These are phyloP conservation scores for Neofusicoccum cordaticola DNA, from an alignment of 2,329 filamentous ascomycete genomes.

Conservation along the genomic window DNA sequence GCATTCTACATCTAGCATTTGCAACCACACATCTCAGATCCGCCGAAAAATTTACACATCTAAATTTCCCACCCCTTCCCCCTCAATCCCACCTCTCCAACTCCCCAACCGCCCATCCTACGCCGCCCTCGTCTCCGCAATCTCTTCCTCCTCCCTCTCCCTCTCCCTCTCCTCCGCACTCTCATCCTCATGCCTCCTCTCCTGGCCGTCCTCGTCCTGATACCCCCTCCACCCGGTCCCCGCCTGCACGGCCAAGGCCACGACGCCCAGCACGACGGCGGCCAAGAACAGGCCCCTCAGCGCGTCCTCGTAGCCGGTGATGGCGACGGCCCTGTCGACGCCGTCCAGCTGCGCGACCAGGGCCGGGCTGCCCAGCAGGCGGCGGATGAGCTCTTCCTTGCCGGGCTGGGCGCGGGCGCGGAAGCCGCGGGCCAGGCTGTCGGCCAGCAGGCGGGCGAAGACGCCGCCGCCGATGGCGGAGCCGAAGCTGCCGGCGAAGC, in stretches of 20 bases:
- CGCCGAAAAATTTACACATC: not conserved
- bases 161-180: constrained; percentile 9
- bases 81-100: not conserved
- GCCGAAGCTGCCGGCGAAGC: constrained; percentile 78
- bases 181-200: constrained; percentile 51
- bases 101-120: not conserved
- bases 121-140: constrained; percentile 2
- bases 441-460: constrained; percentile 62
- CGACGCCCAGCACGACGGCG: constrained; percentile 48
- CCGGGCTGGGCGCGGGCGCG: constrained; percentile 39
- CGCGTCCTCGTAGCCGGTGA: constrained; percentile 54
- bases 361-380: constrained; percentile 58
- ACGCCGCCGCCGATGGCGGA: constrained; percentile 75
- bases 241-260: constrained; percentile 55
- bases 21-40: not conserved
- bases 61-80: not conserved
- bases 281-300: constrained; percentile 53
- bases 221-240: constrained; percentile 55
- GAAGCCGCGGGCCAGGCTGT: constrained; percentile 58
- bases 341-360: constrained; percentile 51
- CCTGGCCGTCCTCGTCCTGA: constrained; percentile 28
- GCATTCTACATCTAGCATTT: too few relatives aligned
- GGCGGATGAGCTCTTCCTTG: constrained; percentile 47
- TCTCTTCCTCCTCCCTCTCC: constrained; percentile 16
- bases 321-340: constrained; percentile 50